Base-by-base conservation (phyloP, 305 asterid species). In the Solanum chacoense region DNA sequence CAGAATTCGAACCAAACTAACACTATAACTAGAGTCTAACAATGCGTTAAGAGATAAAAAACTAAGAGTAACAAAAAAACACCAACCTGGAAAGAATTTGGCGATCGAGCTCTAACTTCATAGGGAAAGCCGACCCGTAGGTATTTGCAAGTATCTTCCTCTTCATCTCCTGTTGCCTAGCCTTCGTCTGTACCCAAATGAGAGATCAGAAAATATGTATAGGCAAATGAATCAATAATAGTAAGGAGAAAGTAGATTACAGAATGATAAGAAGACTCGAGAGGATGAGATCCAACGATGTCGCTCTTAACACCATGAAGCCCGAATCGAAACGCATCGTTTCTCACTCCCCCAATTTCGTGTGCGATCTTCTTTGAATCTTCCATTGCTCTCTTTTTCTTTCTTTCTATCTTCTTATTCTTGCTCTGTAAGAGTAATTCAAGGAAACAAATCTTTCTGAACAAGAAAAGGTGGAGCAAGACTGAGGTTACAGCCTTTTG, bases 251-350 rank as follows among this genome's bases (percentile, higher is more conserved):
- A 6, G 69, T 9, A 87, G 11, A 63, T 88, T 95, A 97, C 98
- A 74, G 93, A 86, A 85, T 92, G 93, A 85, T 89, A 92, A 40
- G 98, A 86, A 89, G 96, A 93, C 93, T 95, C 95, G 78, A 97
- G 98, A 45, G 99, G 99, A 85, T 97, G 99, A 89, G 98, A 89
- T 90, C 94, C 98, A 87, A 96, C 91, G 10, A 97, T 94, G 89
- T 94, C 99, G 89, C 98, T 95, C 93, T 95, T 95, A 36, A 96
- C 99, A 73, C 99, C 97, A 40, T 96, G 98, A 67, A 97, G 95
- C 71, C 99, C 99, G 50, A 90, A 95, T 35, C 99, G 94, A 31
- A 97, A 94, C 11, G 97, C 95, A 89, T 96, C 99, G 79, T 87
- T 93, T 83, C 89, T 89, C 86, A 90, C 94, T 85, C 95, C 95